phyloP scores from a whole-genome alignment of 2,329 filamentous ascomycete genomes.

The Apiospora arundinis region DNA sequence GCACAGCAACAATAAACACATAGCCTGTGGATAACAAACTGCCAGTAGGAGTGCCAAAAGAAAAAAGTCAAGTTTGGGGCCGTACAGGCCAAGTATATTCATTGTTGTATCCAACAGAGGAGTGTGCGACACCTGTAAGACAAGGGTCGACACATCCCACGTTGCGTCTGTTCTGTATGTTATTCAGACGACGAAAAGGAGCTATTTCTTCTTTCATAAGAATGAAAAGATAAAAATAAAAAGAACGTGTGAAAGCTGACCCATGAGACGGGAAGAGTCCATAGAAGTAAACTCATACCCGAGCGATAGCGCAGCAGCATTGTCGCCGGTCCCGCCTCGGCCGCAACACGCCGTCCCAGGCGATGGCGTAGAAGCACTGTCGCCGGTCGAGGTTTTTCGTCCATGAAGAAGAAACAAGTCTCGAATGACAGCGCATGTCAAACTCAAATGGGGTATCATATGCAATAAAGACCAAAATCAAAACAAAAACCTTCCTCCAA shows the following conservation, averaged over 20 bases:
- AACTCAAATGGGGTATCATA: constrained; percentile 63
- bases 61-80: constrained; percentile 20
- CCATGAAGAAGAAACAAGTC: constrained; percentile 31
- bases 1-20: neutral
- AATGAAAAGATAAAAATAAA: constrained; percentile 23
- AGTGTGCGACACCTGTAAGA: neutral
- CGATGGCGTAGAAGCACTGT: constrained; percentile 56
- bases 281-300: constrained; percentile 25
- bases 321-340: constrained; percentile 52
- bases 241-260: constrained; percentile 42
- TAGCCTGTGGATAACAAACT: neutral
- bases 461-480: constrained; percentile 35
- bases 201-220: constrained; percentile 1
- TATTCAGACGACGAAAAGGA: constrained; percentile 6
- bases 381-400: constrained; percentile 41
- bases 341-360: constrained; percentile 54
- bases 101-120: neutral
- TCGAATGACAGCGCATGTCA: constrained; percentile 57
- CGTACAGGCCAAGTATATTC: neutral
- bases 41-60: constrained; percentile 23
- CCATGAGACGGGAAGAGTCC: constrained; percentile 40
- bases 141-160: neutral
- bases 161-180: neutral
- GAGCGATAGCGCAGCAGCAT: constrained; percentile 61
- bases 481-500: constrained; percentile 8